phyloP scores from a whole-genome alignment of 1,284 basidiomycete species.

The Coniferiporia sulphurascens region DNA sequence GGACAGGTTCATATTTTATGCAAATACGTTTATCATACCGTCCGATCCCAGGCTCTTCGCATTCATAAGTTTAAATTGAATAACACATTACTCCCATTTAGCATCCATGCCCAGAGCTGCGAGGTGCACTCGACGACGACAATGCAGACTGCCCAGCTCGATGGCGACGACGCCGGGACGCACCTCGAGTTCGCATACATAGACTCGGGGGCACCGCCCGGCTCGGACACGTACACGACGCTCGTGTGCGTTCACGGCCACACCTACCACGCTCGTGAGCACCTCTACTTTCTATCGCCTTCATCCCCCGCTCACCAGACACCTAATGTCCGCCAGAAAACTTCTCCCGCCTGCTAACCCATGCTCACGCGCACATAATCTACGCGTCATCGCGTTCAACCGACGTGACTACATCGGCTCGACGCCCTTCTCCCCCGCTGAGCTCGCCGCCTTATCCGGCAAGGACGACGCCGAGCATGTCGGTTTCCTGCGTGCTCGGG shows the following conservation, averaged over 20 bases:
- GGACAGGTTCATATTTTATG: too few relatives aligned
- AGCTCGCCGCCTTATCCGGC: conserved; percentile 18
- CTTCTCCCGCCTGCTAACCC: conserved; percentile 17
- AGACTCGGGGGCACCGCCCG: conserved; percentile 12
- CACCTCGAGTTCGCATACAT: conserved; percentile 10
- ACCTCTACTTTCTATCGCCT: neutral
- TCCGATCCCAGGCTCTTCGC: too few relatives aligned
- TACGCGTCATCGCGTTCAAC: conserved; percentile 24
- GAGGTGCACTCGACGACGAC: neutral
- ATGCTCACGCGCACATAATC: conserved; percentile 19
- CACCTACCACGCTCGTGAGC: conserved; percentile 17
- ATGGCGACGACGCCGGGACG: conserved; percentile 11
- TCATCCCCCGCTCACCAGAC: neutral
- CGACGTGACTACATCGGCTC: conserved; percentile 24
- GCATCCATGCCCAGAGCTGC: too few relatives aligned
- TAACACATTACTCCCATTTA: too few relatives aligned
- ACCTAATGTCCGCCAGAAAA: conserved; percentile 4
- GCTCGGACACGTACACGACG: conserved; percentile 12
- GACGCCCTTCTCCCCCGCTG: conserved; percentile 19
- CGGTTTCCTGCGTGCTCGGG: conserved; percentile 14
- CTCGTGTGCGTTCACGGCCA: conserved; percentile 18
- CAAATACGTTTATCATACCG: too few relatives aligned
- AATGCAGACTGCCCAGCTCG: conserved; percentile 7
- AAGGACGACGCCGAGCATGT: conserved; percentile 9
- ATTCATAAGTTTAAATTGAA: too few relatives aligned